Conservation (phyloP, 2,329 filamentous ascomycete genomes). For the Colletotrichum musicola region DNA sequence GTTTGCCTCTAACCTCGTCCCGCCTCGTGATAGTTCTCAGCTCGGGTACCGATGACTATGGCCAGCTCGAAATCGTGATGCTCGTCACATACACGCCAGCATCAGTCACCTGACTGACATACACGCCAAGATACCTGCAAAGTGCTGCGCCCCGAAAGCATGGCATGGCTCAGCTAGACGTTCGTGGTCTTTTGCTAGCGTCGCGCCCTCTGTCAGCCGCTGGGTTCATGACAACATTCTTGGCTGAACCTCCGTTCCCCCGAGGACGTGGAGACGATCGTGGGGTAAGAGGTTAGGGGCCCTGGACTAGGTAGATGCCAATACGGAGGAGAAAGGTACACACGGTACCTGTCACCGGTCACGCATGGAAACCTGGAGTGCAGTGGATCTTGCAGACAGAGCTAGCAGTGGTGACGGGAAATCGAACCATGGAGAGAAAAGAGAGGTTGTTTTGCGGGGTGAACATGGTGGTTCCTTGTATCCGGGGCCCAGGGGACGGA, state of each 20-base stretch:
- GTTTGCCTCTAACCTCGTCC: neutral
- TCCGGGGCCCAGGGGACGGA: neutral
- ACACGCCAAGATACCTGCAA: neutral
- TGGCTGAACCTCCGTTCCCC: constrained; percentile 27
- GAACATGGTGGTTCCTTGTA: constrained; percentile 9
- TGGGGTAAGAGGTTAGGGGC: neutral
- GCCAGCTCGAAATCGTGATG: neutral
- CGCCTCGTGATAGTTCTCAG: too few species aligned
- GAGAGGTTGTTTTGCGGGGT: neutral
- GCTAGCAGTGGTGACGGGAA: neutral
- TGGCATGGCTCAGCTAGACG: too few species aligned
- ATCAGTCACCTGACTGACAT: neutral
- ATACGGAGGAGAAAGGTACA: too few species aligned
- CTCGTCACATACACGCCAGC: neutral
- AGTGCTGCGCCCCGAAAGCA: neutral
- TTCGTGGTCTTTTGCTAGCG: too few species aligned
- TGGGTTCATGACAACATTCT: constrained; percentile 1
- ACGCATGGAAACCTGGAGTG: neutral
- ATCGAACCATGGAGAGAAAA: too few species aligned
- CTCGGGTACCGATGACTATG: neutral
- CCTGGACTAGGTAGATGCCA: neutral
- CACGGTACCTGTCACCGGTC: neutral
- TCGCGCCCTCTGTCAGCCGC: too few species aligned
- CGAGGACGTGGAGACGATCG: constrained; percentile 3
- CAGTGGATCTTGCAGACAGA: constrained; percentile 5